These are phyloP conservation scores for Russula sp. DNA, from an alignment of 768 basidiomycete species.

Conservation along the genomic window DNA sequence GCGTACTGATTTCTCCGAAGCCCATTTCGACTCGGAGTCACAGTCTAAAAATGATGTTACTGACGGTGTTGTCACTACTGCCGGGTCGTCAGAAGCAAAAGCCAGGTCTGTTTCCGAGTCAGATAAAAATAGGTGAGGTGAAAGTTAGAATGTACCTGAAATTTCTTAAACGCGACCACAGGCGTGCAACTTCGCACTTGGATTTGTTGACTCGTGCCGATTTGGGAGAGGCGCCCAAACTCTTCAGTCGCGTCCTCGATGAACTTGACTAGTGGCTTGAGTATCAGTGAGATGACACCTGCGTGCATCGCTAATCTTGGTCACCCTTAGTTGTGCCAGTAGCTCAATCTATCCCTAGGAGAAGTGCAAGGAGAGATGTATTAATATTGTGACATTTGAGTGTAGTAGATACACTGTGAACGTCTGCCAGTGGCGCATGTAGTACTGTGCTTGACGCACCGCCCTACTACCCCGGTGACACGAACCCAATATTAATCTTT, in stretches of 20 bases:
- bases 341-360: neutral
- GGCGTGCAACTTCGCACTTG: neutral
- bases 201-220: neutral
- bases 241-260: neutral
- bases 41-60: too few species aligned
- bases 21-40: too few species aligned
- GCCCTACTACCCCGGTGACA: too few species aligned
- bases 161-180: neutral
- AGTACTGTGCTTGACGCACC: neutral
- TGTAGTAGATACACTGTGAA: neutral
- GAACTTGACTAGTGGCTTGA: neutral
- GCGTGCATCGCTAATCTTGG: too few species aligned
- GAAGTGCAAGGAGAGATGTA: neutral
- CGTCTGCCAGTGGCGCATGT: neutral
- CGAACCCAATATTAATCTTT: too few species aligned
- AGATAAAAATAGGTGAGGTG: neutral
- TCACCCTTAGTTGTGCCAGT: too few species aligned
- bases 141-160: neutral
- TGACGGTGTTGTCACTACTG: neutral
- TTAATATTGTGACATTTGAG: neutral
- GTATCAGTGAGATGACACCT: too few species aligned
- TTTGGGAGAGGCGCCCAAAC: neutral
- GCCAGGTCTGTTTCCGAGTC: neutral
- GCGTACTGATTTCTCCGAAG: too few species aligned
- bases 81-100: neutral